These are phyloP conservation scores for Phytophthora sansomeana DNA, from an alignment of 352 stramenopile genomes.

Conservation along the genomic window DNA sequence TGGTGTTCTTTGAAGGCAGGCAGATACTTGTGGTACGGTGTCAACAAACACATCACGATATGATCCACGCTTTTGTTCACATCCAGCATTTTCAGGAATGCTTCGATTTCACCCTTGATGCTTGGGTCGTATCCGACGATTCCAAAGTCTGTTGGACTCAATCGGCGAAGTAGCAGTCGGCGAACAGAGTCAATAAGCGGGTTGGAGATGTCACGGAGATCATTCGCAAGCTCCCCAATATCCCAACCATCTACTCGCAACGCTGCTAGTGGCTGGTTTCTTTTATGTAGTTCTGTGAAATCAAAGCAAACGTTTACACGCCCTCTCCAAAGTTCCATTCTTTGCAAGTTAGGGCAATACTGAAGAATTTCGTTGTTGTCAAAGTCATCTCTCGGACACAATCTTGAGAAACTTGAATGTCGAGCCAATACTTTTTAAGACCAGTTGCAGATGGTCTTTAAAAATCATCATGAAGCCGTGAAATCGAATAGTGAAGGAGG, in stretches of 20 bases:
- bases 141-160: background rate
- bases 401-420: background rate
- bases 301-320: background rate
- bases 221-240: background rate
- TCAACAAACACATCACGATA: background rate
- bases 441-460: background rate
- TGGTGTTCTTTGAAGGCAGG: background rate
- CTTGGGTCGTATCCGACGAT: background rate
- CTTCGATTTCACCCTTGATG: background rate
- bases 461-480: background rate
- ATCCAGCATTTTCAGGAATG: background rate
- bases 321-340: background rate
- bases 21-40: too few species aligned
- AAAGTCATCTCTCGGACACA: background rate
- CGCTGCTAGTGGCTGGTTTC: background rate
- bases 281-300: background rate
- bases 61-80: background rate
- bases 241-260: background rate
- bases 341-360: background rate
- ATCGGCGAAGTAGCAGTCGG: background rate
- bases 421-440: background rate
- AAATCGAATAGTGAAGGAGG: conserved; percentile 5
- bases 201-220: background rate
- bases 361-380: background rate
- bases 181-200: background rate